phyloP scores from a whole-genome alignment of 202 grass and related monocot genomes.

The Brachypodium distachyon region DNA sequence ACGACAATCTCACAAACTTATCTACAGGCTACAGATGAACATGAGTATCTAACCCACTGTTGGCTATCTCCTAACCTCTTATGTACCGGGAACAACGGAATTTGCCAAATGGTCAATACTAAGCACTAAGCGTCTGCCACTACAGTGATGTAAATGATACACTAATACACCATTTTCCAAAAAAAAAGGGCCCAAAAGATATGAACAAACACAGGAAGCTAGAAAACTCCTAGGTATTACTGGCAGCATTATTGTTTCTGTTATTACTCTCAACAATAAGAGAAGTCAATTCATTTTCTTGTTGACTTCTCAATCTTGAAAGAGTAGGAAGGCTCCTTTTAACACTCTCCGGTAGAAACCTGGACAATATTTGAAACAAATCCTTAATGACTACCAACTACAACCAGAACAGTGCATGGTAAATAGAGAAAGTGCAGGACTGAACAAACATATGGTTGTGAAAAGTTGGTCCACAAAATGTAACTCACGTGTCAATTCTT shows the following conservation, averaged over 20 bases:
- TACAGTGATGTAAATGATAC: slow-evolving; percentile 3
- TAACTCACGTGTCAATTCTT: slow-evolving; percentile 77
- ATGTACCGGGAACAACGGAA: background rate
- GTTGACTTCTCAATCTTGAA: slow-evolving; percentile 49
- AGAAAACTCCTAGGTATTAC: slow-evolving; percentile 7
- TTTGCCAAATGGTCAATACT: slow-evolving; percentile 8
- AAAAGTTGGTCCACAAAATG: background rate
- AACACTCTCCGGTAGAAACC: slow-evolving; percentile 80
- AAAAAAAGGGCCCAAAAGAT: background rate
- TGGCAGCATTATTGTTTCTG: slow-evolving; percentile 21
- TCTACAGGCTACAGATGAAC: background rate
- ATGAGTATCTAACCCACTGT: background rate
- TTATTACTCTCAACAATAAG: slow-evolving; percentile 57
- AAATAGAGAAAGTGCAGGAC: background rate
- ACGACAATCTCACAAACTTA: background rate
- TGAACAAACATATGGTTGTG: background rate
- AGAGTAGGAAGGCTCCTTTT: slow-evolving; percentile 43
- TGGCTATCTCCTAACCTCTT: slow-evolving; percentile 25
- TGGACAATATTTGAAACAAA: slow-evolving; percentile 21
- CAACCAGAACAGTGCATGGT: background rate
- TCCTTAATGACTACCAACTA: background rate
- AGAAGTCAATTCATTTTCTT: slow-evolving; percentile 78
- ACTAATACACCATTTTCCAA: background rate
- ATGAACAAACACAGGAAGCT: background rate
- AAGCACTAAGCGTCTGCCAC: slow-evolving; percentile 16